Conservation (phyloP, 1,139 yeast species). For the Wickerhamiella infanticola region DNA sequence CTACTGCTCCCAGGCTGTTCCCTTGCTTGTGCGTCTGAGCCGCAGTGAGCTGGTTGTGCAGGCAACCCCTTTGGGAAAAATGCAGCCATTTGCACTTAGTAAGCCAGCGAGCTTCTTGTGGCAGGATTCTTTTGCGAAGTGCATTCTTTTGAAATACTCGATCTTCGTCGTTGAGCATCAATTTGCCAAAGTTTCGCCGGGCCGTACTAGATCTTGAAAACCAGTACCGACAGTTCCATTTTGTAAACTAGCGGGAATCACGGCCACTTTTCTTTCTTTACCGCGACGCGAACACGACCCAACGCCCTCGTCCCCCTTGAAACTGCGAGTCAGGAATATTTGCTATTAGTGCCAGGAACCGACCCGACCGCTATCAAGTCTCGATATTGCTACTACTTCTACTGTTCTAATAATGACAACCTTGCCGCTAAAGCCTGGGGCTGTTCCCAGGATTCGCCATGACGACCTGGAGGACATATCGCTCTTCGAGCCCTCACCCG, state of each 20-base stretch:
- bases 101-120: not conserved
- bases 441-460: not conserved
- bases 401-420: not conserved
- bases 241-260: too few relatives aligned
- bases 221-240: too few relatives aligned
- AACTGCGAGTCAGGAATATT: not conserved
- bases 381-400: too few relatives aligned
- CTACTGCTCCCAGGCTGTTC: too few relatives aligned
- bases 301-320: not conserved
- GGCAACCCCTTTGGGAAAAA: not conserved
- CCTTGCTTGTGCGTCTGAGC: too few relatives aligned
- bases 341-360: too few relatives aligned
- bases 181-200: not conserved
- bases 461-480: conserved; percentile 14
- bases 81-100: not conserved
- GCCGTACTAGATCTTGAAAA: too few relatives aligned
- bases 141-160: not conserved
- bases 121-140: not conserved
- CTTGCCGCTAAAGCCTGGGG: not conserved
- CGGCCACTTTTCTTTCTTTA: not conserved
- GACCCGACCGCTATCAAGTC: too few relatives aligned
- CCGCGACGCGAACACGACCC: not conserved
- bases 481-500: conserved; percentile 5
- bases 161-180: not conserved
- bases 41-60: too few relatives aligned